phyloP scores from a whole-genome alignment of 2,329 filamentous ascomycete genomes.

The Penicillium sp. region DNA sequence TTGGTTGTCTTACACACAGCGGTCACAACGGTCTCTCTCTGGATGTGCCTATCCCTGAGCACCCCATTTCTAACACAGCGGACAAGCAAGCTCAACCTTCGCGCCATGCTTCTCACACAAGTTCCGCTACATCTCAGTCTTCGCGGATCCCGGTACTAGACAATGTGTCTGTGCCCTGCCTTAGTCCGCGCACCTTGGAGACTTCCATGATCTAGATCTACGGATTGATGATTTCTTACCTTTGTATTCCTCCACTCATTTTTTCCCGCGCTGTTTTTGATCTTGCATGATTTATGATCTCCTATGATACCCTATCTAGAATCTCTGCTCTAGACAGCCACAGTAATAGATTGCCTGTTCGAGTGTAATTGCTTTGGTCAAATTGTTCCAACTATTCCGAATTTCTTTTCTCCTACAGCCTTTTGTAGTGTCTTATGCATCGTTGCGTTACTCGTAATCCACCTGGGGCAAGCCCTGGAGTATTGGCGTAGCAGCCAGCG shows the following conservation, averaged over 20 bases:
- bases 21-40: slow-evolving; percentile 48
- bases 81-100: slow-evolving; percentile 1
- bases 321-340: slow-evolving; percentile 15
- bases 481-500: neutral
- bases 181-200: slow-evolving; percentile 23
- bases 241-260: neutral
- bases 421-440: neutral
- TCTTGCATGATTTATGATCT: slow-evolving; percentile 23
- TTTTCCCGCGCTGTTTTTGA: neutral
- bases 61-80: neutral
- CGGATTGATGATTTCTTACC: neutral
- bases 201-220: slow-evolving; percentile 21
- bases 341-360: slow-evolving; percentile 2
- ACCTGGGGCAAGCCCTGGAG: no score
- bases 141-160: slow-evolving; percentile 21
- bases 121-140: slow-evolving; percentile 6
- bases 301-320: slow-evolving; percentile 30
- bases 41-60: slow-evolving; percentile 17
- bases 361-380: neutral
- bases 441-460: neutral
- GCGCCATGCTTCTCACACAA: neutral
- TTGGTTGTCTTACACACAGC: slow-evolving; percentile 54
- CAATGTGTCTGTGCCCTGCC: slow-evolving; percentile 20
- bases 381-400: neutral
- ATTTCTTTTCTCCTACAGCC: neutral